Evolutionary conservation across 805 yeast species (phyloP).

Genomic region (Clavispora asparagi): DNA sequence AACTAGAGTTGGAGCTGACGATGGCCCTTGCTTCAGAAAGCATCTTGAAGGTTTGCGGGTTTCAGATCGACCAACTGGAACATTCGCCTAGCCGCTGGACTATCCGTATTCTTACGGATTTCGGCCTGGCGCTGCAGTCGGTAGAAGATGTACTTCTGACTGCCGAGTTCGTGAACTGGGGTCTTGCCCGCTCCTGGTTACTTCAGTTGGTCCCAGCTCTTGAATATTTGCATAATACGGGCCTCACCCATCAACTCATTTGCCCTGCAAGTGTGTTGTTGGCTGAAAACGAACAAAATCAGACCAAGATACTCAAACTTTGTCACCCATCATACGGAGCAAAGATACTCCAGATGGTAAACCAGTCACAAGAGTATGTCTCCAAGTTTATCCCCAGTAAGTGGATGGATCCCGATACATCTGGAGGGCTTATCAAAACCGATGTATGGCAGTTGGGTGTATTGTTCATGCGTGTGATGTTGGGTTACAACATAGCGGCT

Average conservation of each 20-base stretch:
- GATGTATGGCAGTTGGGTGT: constrained; percentile 95
- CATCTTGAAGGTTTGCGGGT: constrained; percentile 62
- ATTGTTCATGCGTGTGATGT: constrained; percentile 44
- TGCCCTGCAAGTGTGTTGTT: constrained; percentile 49
- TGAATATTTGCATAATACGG: constrained; percentile 81
- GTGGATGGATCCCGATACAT: constrained; percentile 83
- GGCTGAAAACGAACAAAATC: constrained; percentile 30
- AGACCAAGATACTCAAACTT: constrained; percentile 44
- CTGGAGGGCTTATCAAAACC: constrained; percentile 54
- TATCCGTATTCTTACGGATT: constrained; percentile 64
- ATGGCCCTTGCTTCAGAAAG: constrained; percentile 59
- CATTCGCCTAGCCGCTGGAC: constrained; percentile 49
- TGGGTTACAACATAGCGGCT: constrained; percentile 55
- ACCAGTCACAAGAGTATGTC: constrained; percentile 6
- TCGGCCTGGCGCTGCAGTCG: constrained; percentile 47
- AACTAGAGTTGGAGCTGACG: constrained; percentile 66
- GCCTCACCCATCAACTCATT: constrained; percentile 68
- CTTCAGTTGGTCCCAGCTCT: constrained; percentile 81
- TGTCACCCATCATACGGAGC: constrained; percentile 51
- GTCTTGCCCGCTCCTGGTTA: constrained; percentile 82
- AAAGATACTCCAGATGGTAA: constrained; percentile 23
- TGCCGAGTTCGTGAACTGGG: constrained; percentile 61
- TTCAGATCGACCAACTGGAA: constrained; percentile 54
- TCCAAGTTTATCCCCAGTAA: constrained; percentile 19
- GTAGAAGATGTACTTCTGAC: constrained; percentile 63